These are phyloP conservation scores for Symbiodinium natans DNA, from an alignment of 73 alveolate genomes.

Conservation along the genomic window DNA sequence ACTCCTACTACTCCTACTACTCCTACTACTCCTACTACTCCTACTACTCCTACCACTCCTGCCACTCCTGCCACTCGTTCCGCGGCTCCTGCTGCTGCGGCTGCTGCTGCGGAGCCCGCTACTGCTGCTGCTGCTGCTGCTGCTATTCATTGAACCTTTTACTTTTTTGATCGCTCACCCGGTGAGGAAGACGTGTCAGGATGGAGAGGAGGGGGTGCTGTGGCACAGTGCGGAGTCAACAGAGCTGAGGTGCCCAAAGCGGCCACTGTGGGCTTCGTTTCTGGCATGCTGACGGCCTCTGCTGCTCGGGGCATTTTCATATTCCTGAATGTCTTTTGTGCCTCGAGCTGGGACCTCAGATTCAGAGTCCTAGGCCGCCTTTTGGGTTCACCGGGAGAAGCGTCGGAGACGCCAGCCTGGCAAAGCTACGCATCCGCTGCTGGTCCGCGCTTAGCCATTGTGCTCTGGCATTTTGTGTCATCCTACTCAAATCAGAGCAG, in stretches of 20 bases:
- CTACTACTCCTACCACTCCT: too few species aligned
- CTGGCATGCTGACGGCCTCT: constrained; percentile 51
- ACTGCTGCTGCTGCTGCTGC: background rate
- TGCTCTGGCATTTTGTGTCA: background rate
- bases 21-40: too few species aligned
- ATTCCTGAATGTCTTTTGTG: background rate
- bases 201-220: background rate
- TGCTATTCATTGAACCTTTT: background rate
- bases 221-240: background rate
- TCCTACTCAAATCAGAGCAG: too few species aligned
- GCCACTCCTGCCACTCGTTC: too few species aligned
- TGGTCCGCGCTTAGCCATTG: background rate
- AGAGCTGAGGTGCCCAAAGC: constrained; percentile 51
- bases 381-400: constrained; percentile 39
- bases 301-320: background rate
- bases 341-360: background rate
- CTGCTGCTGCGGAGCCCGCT: too few species aligned
- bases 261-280: constrained; percentile 68
- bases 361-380: background rate
- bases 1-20: too few species aligned
- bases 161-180: background rate
- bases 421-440: constrained; percentile 54
- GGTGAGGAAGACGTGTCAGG: too few species aligned
- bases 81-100: too few species aligned
- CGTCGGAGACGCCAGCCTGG: constrained; percentile 39